Evolutionary conservation across 2,329 filamentous ascomycete species (phyloP), one percentile per base, ranked within the genome.

Genomic region (Volutella citrinella): DNA sequence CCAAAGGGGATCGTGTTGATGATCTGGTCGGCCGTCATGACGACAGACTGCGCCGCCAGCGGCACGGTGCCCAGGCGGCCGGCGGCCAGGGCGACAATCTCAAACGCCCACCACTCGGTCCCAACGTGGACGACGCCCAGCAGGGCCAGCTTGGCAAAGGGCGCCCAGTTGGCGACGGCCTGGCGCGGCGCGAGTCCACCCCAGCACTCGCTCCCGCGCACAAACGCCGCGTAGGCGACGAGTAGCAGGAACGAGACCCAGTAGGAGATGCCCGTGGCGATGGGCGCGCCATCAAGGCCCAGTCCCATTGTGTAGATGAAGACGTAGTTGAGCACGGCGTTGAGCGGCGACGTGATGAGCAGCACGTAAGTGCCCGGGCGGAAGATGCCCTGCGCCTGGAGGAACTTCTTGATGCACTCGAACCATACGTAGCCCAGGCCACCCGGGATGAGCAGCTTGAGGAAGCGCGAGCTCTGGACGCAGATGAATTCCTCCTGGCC

Each of bases 21-120:
- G 36, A 90, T 78, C 55, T 91, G 86, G 56, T 94, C 87, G 0
- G 84, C 80, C 0, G 87, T 94, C 87, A 94, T 94, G 56, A 95
- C 89, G 15, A 94, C 86, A 29, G 80, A 85, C 60, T 95, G 88
- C 0, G 88, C 85, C 2, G 88, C 88, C 1, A 95, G 70, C 0
- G 87, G 75, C 20, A 89, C 76, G 0, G 85, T 90, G 5, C 89
- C 89, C 0, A 95, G 74, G 21, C 82, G 76, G 2, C 88, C 88
- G 6, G 88, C 87, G 3, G 84, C 86, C 1, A 94, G 74, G 2
- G 87, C 87, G 3, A 94, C 87, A 46, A 94, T 91, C 61, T 94
- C 88, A 50, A 95, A 95, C 0, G 88, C 89, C 88, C 88, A 94
- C 88, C 87, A 95, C 61, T 95, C 89, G 0, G 87, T 93, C 5